Evolutionary conservation across 805 yeast species (phyloP).

Genomic region (Yarrowia hollandica): DNA sequence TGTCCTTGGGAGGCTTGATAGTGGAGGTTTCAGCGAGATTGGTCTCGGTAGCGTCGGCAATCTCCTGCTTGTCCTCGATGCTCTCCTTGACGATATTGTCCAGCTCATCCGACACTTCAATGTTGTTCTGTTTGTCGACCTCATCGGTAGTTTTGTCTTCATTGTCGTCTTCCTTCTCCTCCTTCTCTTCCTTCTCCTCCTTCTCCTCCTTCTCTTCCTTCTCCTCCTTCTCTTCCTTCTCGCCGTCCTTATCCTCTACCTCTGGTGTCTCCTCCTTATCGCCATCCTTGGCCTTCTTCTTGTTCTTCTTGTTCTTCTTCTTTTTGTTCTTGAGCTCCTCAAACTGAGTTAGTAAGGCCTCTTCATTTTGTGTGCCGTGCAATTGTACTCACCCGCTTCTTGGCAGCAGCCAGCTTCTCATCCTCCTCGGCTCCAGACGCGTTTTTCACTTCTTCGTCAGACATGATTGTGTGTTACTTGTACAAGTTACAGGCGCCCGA

Average conservation of each 20-base stretch:
- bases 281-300: conserved; percentile 42
- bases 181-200: conserved; percentile 19
- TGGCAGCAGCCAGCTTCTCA: conserved; percentile 70
- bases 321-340: conserved; percentile 64
- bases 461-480: conserved; percentile 9
- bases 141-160: conserved; percentile 9
- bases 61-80: conserved; percentile 6
- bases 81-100: conserved; percentile 22
- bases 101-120: conserved; percentile 3
- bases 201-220: conserved; percentile 13
- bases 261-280: conserved; percentile 12
- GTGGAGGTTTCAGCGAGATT: conserved; percentile 8
- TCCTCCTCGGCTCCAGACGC: conserved; percentile 47
- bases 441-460: conserved; percentile 30
- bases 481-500: not conserved
- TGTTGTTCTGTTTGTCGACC: conserved; percentile 3
- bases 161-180: conserved; percentile 18
- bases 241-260: conserved; percentile 27
- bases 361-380: not conserved
- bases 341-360: conserved; percentile 41
- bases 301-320: conserved; percentile 55
- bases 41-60: conserved; percentile 21
- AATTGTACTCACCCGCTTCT: conserved; percentile 53
- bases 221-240: conserved; percentile 31
- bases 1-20: conserved; percentile 9